Conservation (phyloP, 2,329 filamentous ascomycete species). For the Trichoderma breve region DNA sequence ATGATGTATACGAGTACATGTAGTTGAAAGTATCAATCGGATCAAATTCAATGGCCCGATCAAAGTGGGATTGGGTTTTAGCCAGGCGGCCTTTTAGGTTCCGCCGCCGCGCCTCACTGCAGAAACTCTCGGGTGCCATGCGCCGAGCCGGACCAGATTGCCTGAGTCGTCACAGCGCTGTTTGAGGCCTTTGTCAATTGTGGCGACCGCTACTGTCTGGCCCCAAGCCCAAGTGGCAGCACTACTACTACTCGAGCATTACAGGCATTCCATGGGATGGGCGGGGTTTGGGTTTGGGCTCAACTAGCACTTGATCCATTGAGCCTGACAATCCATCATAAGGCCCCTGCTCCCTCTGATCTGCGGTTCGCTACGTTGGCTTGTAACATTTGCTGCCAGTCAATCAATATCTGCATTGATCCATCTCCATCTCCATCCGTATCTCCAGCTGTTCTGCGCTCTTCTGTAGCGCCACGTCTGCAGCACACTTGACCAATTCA, state of each 20-base stretch:
- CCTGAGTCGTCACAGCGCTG: slow-evolving; percentile 14
- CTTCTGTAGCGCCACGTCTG: slow-evolving; percentile 10
- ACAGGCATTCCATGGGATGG: neutral
- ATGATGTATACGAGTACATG: neutral
- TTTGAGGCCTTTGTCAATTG: slow-evolving; percentile 4
- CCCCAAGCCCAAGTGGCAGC: neutral
- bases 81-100: slow-evolving; percentile 3
- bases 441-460: neutral
- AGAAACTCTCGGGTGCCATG: neutral
- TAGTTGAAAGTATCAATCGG: neutral
- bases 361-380: neutral
- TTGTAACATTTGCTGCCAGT: neutral
- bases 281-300: neutral
- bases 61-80: neutral
- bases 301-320: neutral
- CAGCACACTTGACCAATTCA: neutral
- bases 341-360: slow-evolving; percentile 2
- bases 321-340: slow-evolving; percentile 5
- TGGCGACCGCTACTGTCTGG: neutral
- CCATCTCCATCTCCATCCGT: neutral
- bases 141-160: neutral
- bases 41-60: no score
- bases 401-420: neutral
- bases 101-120: slow-evolving; percentile 7
- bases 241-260: no score